phyloP scores from a whole-genome alignment of 441 rosid species.

The Manihot esculenta region DNA sequence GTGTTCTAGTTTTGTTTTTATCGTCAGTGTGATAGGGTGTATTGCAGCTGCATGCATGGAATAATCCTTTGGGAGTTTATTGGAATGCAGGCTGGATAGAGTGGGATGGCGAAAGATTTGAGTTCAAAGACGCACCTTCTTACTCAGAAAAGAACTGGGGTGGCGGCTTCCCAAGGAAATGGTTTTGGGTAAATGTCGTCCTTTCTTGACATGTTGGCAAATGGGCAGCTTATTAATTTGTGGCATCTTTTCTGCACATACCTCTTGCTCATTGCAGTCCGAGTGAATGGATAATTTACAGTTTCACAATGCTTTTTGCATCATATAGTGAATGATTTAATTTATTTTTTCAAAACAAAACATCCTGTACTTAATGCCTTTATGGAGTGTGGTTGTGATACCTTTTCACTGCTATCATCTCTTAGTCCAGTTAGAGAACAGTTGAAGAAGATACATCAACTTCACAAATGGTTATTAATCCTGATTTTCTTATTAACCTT shows the following conservation, averaged over 20 bases:
- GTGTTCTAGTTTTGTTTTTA: constrained; percentile 4
- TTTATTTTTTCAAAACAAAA: neutral
- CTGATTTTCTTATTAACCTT: constrained; percentile 7
- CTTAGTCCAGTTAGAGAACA: neutral
- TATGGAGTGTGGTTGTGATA: neutral
- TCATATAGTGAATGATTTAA: neutral
- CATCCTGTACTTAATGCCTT: neutral
- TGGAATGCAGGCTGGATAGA: constrained; percentile 88
- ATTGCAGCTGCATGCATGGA: neutral
- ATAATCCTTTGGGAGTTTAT: constrained; percentile 20
- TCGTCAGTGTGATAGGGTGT: neutral
- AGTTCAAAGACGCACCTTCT: constrained; percentile 89
- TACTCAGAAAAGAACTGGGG: constrained; percentile 99
- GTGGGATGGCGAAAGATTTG: constrained; percentile 92
- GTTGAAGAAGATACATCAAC: neutral
- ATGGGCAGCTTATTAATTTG: neutral
- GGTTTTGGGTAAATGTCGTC: constrained; percentile 85
- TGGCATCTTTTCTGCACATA: neutral
- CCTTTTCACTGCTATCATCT: neutral
- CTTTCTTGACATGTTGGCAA: constrained; percentile 7
- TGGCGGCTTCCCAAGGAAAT: constrained; percentile 92
- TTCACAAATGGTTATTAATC: neutral
- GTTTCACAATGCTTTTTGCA: constrained; percentile 1
- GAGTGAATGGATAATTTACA: neutral
- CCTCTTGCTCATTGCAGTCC: neutral